A percentile compares a stretch with the other conserved stretches of the same genome.
Evolutionary conservation across 768 basidiomycete genomes (phyloP).

Genomic region (Mycena belliarum): DNA sequence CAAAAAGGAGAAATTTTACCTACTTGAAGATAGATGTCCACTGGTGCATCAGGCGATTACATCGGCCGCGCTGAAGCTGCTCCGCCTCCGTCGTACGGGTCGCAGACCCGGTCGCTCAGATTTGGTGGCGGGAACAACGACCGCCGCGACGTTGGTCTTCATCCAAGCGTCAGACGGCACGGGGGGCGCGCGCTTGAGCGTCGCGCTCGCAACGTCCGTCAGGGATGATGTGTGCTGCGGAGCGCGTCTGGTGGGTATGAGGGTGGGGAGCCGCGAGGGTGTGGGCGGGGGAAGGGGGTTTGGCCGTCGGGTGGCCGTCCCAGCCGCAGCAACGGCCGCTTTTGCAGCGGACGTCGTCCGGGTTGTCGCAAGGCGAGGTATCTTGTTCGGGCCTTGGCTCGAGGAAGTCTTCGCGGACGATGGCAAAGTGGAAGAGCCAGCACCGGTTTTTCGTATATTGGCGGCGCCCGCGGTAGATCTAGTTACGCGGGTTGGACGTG

Average conservation of each 20-base stretch:
- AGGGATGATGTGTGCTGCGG: slow-evolving; percentile 46
- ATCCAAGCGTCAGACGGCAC: slow-evolving; percentile 70
- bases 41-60: slow-evolving; percentile 61
- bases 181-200: slow-evolving; percentile 38
- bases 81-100: slow-evolving; percentile 72
- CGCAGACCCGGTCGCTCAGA: slow-evolving; percentile 74
- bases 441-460: slow-evolving; percentile 55
- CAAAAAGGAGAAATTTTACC: slow-evolving; percentile 10
- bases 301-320: slow-evolving; percentile 32
- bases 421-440: slow-evolving; percentile 27
- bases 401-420: slow-evolving; percentile 45
- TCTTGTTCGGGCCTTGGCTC: slow-evolving; percentile 62
- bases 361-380: slow-evolving; percentile 62
- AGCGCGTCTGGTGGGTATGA: slow-evolving; percentile 56
- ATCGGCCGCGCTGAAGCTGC: slow-evolving; percentile 87
- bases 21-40: slow-evolving; percentile 3
- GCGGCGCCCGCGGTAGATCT: slow-evolving; percentile 64
- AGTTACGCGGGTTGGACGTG: slow-evolving; percentile 73
- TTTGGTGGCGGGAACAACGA: slow-evolving; percentile 74
- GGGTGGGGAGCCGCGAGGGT: slow-evolving; percentile 77
- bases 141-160: slow-evolving; percentile 64
- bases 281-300: slow-evolving; percentile 61
- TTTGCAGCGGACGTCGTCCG: slow-evolving; percentile 51
- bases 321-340: slow-evolving; percentile 40
- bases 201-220: slow-evolving; percentile 48